Evolutionary conservation across 805 yeast genomes (phyloP).

Genomic region (Saccharomycopsis lassenensis): DNA sequence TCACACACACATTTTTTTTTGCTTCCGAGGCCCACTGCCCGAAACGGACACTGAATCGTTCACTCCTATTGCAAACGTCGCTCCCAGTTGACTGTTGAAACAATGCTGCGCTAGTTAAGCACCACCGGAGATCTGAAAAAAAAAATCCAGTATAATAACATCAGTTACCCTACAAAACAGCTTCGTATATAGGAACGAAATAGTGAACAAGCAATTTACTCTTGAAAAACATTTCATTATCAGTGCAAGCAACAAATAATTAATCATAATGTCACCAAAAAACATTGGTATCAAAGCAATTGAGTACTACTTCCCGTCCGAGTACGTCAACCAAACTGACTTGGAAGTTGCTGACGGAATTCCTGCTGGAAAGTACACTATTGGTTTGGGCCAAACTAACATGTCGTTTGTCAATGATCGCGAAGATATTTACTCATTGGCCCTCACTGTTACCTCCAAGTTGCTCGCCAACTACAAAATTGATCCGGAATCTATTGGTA

Average conservation of each 20-base stretch:
- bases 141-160: too few relatives aligned
- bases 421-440: constrained; percentile 91
- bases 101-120: too few relatives aligned
- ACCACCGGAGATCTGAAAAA: too few relatives aligned
- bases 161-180: too few relatives aligned
- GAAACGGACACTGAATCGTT: too few relatives aligned
- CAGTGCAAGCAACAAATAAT: background rate
- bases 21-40: too few relatives aligned
- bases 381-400: constrained; percentile 96
- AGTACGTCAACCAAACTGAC: constrained; percentile 79
- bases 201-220: too few relatives aligned
- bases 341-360: constrained; percentile 79
- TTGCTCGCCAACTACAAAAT: constrained; percentile 73
- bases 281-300: constrained; percentile 96
- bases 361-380: constrained; percentile 91
- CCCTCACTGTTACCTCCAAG: constrained; percentile 76
- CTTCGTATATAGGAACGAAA: too few relatives aligned
- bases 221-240: too few relatives aligned
- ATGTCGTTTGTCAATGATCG: constrained; percentile 97
- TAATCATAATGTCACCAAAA: constrained; percentile 41
- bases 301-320: constrained; percentile 82
- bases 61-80: too few relatives aligned
- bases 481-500: constrained; percentile 74
- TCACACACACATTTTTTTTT: too few relatives aligned
- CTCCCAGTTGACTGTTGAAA: too few relatives aligned